phyloP scores from a whole-genome alignment of 768 basidiomycete species.

The Lactarius indigo region DNA sequence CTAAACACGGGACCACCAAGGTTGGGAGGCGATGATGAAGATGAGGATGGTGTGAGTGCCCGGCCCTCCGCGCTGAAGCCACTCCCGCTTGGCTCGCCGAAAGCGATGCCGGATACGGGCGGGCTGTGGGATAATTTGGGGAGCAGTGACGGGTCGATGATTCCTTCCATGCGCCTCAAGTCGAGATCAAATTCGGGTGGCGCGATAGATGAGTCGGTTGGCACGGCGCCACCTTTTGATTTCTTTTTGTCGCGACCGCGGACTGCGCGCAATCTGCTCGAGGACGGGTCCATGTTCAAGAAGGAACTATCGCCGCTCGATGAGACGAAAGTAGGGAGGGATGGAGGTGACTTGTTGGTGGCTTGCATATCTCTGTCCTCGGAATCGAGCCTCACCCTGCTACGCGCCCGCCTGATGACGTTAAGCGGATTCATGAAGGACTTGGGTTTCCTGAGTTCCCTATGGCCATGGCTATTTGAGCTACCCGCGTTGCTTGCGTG shows the following conservation, averaged over 20 bases:
- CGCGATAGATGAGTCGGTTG: slow-evolving; percentile 35
- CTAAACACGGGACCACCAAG: slow-evolving; percentile 18
- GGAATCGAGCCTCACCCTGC: slow-evolving; percentile 38
- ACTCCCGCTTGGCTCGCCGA: slow-evolving; percentile 33
- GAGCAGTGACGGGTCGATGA: slow-evolving; percentile 50
- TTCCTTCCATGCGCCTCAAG: slow-evolving; percentile 76
- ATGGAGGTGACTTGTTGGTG: slow-evolving; percentile 17
- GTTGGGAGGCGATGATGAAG: slow-evolving; percentile 17
- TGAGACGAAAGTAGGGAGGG: slow-evolving; percentile 25
- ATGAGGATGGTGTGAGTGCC: slow-evolving; percentile 14
- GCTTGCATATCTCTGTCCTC: slow-evolving; percentile 38
- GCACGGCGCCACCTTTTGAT: slow-evolving; percentile 28
- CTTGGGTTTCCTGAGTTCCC: slow-evolving; percentile 47
- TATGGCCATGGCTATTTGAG: slow-evolving; percentile 33
- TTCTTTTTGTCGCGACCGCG: slow-evolving; percentile 35
- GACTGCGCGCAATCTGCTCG: slow-evolving; percentile 25
- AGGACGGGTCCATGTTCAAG: slow-evolving; percentile 28
- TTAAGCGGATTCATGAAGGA: slow-evolving; percentile 41
- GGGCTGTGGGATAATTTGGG: slow-evolving; percentile 32
- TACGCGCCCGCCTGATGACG: slow-evolving; percentile 41
- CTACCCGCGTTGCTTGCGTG: slow-evolving; percentile 32
- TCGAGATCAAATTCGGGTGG: slow-evolving; percentile 55
- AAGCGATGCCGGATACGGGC: slow-evolving; percentile 44
- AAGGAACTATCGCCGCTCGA: slow-evolving; percentile 24
- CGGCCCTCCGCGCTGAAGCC: slow-evolving; percentile 19